phyloP scores from a whole-genome alignment of 805 yeast species.

The Candida schatavii region DNA sequence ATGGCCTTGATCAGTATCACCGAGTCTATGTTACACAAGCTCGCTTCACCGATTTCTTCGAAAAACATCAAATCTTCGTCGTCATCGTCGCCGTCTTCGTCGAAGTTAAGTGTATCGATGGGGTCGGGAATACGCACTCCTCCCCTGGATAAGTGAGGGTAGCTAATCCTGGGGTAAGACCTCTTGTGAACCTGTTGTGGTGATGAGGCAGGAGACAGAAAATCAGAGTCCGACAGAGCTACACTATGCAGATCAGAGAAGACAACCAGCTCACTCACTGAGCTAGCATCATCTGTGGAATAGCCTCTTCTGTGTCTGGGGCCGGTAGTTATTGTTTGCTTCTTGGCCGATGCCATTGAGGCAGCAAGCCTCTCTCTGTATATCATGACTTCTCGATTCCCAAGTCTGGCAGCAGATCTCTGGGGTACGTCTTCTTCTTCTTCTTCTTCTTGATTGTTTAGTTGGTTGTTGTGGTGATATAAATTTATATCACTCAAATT shows the following conservation, averaged over 20 bases:
- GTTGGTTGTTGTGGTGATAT: neutral
- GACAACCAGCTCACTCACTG: neutral
- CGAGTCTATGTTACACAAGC: conserved; percentile 2
- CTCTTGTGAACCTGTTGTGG: neutral
- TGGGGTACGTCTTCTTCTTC: conserved; percentile 1
- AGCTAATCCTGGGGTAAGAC: neutral
- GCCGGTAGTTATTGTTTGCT: neutral
- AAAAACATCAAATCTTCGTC: conserved; percentile 1
- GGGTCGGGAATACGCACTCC: neutral
- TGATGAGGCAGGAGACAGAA: neutral
- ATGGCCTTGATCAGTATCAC: conserved; percentile 1
- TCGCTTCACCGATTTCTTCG: conserved; percentile 3
- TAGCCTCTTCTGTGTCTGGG: conserved; percentile 4
- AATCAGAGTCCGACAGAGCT: neutral
- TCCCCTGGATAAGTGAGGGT: neutral
- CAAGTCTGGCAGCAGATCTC: conserved; percentile 1
- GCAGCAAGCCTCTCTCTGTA: neutral
- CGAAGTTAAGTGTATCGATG: neutral
- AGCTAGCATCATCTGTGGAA: conserved; percentile 1
- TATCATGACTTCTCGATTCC: conserved; percentile 1
- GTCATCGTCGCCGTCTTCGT: conserved; percentile 1
- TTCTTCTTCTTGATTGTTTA: neutral
- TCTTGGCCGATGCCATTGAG: conserved; percentile 1
- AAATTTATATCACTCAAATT: neutral
- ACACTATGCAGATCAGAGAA: conserved; percentile 2